These are phyloP conservation scores for Tolypocladium sp. DNA, from an alignment of 2,329 filamentous ascomycete species.

Conservation along the genomic window DNA sequence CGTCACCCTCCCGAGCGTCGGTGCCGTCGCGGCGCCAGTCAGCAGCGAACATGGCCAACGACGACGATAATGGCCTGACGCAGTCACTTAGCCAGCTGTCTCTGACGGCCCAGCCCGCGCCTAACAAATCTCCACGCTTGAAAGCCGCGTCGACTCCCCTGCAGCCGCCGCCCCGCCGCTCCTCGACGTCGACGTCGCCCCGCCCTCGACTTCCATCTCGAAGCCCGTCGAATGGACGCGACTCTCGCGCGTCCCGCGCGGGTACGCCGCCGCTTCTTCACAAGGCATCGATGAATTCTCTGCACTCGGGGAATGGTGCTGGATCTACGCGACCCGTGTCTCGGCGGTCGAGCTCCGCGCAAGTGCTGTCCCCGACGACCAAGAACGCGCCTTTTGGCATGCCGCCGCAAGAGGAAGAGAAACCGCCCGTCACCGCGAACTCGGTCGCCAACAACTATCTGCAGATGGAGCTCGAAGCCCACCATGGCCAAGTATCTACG, in stretches of 20 bases:
- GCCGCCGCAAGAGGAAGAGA: slow-evolving; percentile 21
- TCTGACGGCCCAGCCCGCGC: slow-evolving; percentile 22
- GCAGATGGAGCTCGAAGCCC: slow-evolving; percentile 55
- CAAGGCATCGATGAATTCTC: slow-evolving; percentile 49
- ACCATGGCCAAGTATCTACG: slow-evolving; percentile 38
- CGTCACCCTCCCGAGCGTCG: slow-evolving; percentile 3
- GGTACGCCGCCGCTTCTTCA: slow-evolving; percentile 42
- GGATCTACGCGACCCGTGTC: slow-evolving; percentile 27
- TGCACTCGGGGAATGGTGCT: slow-evolving; percentile 38
- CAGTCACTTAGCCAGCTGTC: slow-evolving; percentile 36
- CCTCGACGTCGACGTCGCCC: slow-evolving; percentile 27
- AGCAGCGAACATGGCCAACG: slow-evolving; percentile 14
- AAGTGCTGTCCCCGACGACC: slow-evolving; percentile 32
- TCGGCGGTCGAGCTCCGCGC: slow-evolving; percentile 38
- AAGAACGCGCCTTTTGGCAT: slow-evolving; percentile 24
- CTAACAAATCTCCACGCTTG: slow-evolving; percentile 15
- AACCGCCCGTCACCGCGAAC: slow-evolving; percentile 34
- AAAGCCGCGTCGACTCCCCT: slow-evolving; percentile 22
- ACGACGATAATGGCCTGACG: slow-evolving; percentile 23
- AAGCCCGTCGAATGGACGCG: slow-evolving; percentile 31
- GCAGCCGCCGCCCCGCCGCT: slow-evolving; percentile 24
- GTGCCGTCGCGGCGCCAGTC: slow-evolving; percentile 24
- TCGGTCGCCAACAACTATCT: slow-evolving; percentile 62
- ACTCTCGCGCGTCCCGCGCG: slow-evolving; percentile 37
- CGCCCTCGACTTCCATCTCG: slow-evolving; percentile 26